Percentiles rank a stretch among this genome's conserved stretches.
These are phyloP conservation scores for Cardamine resedifolia DNA, from an alignment of 345 rosid genomes.

Conservation along the genomic window DNA sequence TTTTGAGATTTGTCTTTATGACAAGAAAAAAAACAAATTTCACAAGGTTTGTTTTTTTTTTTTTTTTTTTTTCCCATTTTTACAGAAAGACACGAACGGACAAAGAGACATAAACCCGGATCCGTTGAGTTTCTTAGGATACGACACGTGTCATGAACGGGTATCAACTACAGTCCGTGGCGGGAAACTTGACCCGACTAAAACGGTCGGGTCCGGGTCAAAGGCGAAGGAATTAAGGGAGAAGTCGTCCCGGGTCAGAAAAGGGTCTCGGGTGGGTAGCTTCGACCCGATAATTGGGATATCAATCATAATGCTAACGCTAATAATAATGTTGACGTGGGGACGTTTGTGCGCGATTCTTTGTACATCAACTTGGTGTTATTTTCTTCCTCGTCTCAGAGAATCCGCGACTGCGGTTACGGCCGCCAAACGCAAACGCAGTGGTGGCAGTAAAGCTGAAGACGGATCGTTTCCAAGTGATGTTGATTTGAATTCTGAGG, in stretches of 20 bases:
- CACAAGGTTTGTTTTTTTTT: not conserved
- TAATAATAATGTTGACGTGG: constrained; percentile 53
- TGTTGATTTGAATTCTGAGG: constrained; percentile 46
- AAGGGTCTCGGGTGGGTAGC: constrained; percentile 13
- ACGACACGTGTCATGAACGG: constrained; percentile 9
- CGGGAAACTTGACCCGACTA: constrained; percentile 23
- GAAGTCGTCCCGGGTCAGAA: constrained; percentile 10
- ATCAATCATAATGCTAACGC: constrained; percentile 52
- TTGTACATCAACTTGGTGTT: constrained; percentile 64
- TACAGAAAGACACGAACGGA: constrained; percentile 1
- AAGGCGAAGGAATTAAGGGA: not conserved
- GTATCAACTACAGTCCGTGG: constrained; percentile 15
- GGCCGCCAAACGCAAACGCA: constrained; percentile 5
- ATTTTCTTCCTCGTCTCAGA: constrained; percentile 44
- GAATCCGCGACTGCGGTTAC: not conserved
- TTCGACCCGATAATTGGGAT: constrained; percentile 51
- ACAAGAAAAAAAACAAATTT: too few relatives aligned
- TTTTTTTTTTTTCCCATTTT: not conserved
- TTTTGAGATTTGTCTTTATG: too few relatives aligned
- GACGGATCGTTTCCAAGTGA: not conserved
- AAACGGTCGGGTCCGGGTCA: not conserved
- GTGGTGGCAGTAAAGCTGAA: not conserved
- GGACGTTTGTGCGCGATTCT: constrained; percentile 68
- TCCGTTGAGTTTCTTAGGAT: constrained; percentile 14
- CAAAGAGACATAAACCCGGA: constrained; percentile 30